phyloP scores from a whole-genome alignment of 148 eudicot genomes.

The Vaccinium darrowii region DNA sequence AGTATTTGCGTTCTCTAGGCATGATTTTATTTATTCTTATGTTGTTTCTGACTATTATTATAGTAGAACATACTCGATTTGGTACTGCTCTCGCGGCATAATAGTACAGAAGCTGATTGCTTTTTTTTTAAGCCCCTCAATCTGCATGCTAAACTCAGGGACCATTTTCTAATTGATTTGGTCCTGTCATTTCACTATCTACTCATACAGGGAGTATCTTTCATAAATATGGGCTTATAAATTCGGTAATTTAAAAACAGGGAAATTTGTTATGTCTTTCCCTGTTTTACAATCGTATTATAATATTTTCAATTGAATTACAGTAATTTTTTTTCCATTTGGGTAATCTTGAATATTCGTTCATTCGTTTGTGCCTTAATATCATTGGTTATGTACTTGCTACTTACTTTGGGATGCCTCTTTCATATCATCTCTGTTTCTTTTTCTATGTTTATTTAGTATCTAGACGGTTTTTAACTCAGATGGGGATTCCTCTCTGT shows the following conservation, averaged over 20 bases:
- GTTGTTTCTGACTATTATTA: neutral
- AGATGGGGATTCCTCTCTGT: neutral
- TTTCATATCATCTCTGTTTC: neutral
- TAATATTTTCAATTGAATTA: neutral
- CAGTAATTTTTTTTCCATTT: too few species aligned
- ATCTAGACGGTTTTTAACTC: neutral
- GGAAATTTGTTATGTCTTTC: neutral
- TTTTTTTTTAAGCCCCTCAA: neutral
- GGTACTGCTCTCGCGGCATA: neutral
- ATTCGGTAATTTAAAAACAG: neutral
- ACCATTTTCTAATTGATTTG: neutral
- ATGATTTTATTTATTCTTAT: neutral
- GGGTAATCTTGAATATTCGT: neutral
- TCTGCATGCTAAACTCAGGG: conserved; percentile 7
- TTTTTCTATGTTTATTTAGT: neutral
- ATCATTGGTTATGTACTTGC: neutral
- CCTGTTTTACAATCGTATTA: neutral
- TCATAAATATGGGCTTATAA: neutral
- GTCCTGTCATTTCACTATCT: neutral
- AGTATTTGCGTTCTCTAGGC: neutral
- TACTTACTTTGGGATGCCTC: neutral
- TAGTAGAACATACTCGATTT: neutral
- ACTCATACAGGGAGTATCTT: neutral
- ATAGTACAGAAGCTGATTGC: neutral
- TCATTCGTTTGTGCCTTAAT: neutral